A percentile compares a stretch with the other conserved stretches of the same genome.
Evolutionary conservation across 345 rosid genomes (phyloP).

Genomic region (Turritis glabra): DNA sequence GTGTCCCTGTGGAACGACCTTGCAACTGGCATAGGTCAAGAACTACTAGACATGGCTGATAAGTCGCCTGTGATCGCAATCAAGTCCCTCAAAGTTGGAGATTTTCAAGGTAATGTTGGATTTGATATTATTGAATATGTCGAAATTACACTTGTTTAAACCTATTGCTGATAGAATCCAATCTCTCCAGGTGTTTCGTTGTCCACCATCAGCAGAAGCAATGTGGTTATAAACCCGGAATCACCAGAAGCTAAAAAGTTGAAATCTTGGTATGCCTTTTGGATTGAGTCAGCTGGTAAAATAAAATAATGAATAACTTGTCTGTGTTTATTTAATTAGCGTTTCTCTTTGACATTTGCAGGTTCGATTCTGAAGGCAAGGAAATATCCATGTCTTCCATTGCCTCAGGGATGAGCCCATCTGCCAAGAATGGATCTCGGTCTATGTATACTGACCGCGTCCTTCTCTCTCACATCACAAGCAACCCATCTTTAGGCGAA

Average conservation of each 20-base stretch:
- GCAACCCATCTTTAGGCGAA: constrained; percentile 66
- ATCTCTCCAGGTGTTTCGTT: constrained; percentile 67
- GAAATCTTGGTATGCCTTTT: constrained; percentile 58
- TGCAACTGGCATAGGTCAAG: constrained; percentile 77
- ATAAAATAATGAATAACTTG: neutral
- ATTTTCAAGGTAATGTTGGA: constrained; percentile 74
- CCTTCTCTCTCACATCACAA: constrained; percentile 57
- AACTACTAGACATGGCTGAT: constrained; percentile 67
- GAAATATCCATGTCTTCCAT: constrained; percentile 72
- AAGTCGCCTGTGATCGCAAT: constrained; percentile 74
- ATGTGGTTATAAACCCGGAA: constrained; percentile 66
- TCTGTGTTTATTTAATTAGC: neutral
- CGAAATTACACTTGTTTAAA: neutral
- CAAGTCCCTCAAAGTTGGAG: constrained; percentile 85
- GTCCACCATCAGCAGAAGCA: constrained; percentile 69
- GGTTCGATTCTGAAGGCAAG: constrained; percentile 92
- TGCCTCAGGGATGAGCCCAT: constrained; percentile 63
- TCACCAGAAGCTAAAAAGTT: constrained; percentile 70
- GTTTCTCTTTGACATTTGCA: constrained; percentile 12
- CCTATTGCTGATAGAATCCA: constrained; percentile 1
- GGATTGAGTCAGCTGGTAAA: neutral
- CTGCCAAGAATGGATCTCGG: constrained; percentile 54
- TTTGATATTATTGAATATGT: neutral
- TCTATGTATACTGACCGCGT: constrained; percentile 78
- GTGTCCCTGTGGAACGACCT: constrained; percentile 89